Evolutionary conservation across 1,139 yeast species (phyloP), one percentile per base, ranked within the genome.

Genomic region (Candida pseudoviswanathii): DNA sequence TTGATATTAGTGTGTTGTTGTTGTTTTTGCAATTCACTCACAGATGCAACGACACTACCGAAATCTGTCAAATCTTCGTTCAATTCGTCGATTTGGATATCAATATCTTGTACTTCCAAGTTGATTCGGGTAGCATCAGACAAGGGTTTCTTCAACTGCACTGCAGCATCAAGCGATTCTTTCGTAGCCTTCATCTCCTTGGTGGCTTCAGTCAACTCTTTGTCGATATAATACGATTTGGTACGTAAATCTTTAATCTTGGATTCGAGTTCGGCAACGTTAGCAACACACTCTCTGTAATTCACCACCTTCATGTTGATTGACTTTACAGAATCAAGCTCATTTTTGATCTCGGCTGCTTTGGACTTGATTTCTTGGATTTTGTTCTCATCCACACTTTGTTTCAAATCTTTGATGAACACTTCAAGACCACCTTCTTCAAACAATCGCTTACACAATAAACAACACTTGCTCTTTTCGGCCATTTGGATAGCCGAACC

Each of bases 361-460:
- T 64, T 68, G 26, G 63, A 62, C 33, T 73, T 59, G 41, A 75
- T 74, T 38, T 70, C 68, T 36, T 77, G 73, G 21, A 66, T 64
- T 37, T 65, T 67, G 53, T 67, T 65, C 8, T 71, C 72, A 8
- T 71, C 62, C 3, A 80, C 68, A 39, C 76, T 75, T 0, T 56
- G 68, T 65, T 54, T 65, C 50, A 59, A 75, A 47, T 61, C 80
- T 52, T 51, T 59, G 43, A 65, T 62, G 47, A 77, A 77, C 3
- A 54, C 55, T 1, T 61, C 50, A 27, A 73, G 60, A 6, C 73
- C 75, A 0, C 70, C 64, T 2, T 70, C 70, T 36, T 78, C 80
- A 65, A 88, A 87, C 24, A 74, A 68, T 46, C 95, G 69, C 38
- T 81, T 78, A 62, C 96, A 89, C 46, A 89, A 67, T 41, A 84